Evolutionary conservation across 495 filamentous ascomycete species (phyloP), one percentile per base, ranked within the genome.

Genomic region (Cercophora newfieldiana): DNA sequence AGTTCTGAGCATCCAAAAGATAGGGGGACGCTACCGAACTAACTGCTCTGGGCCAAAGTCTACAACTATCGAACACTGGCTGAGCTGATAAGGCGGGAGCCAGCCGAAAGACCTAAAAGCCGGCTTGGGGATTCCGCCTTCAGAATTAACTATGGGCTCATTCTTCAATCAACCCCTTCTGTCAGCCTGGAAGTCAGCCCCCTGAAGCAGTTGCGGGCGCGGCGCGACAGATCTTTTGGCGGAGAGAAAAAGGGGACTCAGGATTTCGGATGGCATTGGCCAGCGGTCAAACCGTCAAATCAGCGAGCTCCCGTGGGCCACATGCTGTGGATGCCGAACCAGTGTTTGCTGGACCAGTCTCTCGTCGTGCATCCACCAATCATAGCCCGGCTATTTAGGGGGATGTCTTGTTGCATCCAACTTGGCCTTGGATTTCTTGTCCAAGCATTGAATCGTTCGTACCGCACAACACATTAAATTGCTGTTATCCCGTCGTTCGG

Each of bases 271-370:
- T 61, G 21, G 33, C 21, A 67, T 61, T 63, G 51, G 24, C n/a
- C 48, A n/a, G 14, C 18, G 37, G 12, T 8, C 37, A n/a, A n/a
- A 53, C 19, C 51, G 48, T 69, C 67, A 61, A 72, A 72, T 72
- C 67, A 63, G 67, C 70, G 64, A 51, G 62, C 67, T 24, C 57
- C 65, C 55, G 54, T 14, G 21, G 63, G 44, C 68, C 68, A 72
- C 70, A 69, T 72, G 65, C 26, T 53, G 61, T 31, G 53, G 22
- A 24, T 29, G 58, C 54, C 51, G 51, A 48, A 44, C 18, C 10
- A n/a, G 2, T 49, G 22, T 49, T 25, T 48, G 59, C 37, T 61
- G 58, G 21, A 24, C 8, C 14, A 4, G 2, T 22, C 26, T 48
- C 31, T 12, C 37, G 7, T 24, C 26, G n/a, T 22, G 21, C 50